Base-by-base conservation (phyloP, 148 eudicot species). In the Vaccinium corymbosum region DNA sequence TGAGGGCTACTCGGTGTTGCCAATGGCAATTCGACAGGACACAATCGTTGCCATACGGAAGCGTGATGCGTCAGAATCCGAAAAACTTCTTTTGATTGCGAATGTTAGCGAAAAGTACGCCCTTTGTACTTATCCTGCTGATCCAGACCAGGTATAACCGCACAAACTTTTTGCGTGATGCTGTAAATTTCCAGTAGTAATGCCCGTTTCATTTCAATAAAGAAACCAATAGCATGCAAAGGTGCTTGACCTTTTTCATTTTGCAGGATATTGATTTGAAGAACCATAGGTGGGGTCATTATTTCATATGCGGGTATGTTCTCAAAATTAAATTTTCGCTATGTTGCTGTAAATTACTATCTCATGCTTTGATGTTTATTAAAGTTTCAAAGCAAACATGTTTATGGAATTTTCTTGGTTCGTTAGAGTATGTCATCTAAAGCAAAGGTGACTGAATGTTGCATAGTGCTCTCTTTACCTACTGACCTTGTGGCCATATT, bases 281-380 rank as follows among this genome's bases (percentile, higher is more conserved):
- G 90, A 92, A 95, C 89, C 98, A 92, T 85, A 93, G 78, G 87
- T 97, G 99, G 99, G 98, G 98, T 86, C 99, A 97, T 80, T 97
- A 97, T 86, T 97, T 97, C 83, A 91, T 97, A 83, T 97, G 99
- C 83, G 99, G 98, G 99, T 97, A 88, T 81, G 94, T 80, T 75
- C 14, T 77, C 55, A 7, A 75, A 80, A 7, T 85, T 59, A 51
- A 51, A 80, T 74, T 46, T 11, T 51, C 11, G 20, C 73, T 61
- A 29, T 61, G 25, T 75, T 78, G 29, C n/a, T 48, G 66, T 42
- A 35, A 27, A 76, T 73, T 32, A 27, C 14, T 27, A 10, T 6
- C 62, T 12, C 20, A 12, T 5, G 8, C 38, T 15, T 27, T 19
- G 10, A 68, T 82, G 42, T 22, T 49, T 2, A 49, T 27, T 27